phyloP scores from a whole-genome alignment of 2,329 filamentous ascomycete genomes.

The Fusarium agapanthi region DNA sequence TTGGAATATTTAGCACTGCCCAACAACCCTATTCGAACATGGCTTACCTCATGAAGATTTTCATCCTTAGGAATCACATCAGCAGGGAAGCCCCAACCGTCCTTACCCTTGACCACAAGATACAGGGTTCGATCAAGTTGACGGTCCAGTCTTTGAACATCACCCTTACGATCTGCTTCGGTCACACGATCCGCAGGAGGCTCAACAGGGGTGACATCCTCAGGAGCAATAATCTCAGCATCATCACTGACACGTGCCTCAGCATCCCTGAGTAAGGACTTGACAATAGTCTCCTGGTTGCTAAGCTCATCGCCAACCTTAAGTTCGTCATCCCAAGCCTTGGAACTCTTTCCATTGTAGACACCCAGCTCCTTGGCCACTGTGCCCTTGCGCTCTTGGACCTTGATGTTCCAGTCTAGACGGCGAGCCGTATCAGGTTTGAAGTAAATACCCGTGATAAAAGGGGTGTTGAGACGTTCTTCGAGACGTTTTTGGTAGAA shows the following conservation, averaged over 20 bases:
- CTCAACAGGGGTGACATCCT: conserved; percentile 73
- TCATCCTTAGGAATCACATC: conserved; percentile 75
- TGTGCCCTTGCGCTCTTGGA: conserved; percentile 75
- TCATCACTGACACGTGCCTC: conserved; percentile 69
- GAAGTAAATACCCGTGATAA: conserved; percentile 93
- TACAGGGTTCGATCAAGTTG: conserved; percentile 85
- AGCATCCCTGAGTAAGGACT: conserved; percentile 78
- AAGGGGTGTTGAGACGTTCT: conserved; percentile 87
- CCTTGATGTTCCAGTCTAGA: conserved; percentile 90
- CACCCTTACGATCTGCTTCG: conserved; percentile 79
- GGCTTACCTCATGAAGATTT: conserved; percentile 79
- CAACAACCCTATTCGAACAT: not conserved
- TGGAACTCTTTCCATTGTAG: conserved; percentile 75
- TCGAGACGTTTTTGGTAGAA: conserved; percentile 98
- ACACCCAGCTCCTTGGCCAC: conserved; percentile 85
- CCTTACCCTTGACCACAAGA: conserved; percentile 78
- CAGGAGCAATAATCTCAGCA: conserved; percentile 65
- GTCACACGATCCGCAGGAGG: conserved; percentile 75
- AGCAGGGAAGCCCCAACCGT: conserved; percentile 86
- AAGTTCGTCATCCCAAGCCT: conserved; percentile 92
- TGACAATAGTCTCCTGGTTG: conserved; percentile 69
- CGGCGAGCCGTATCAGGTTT: conserved; percentile 86
- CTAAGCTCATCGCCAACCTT: conserved; percentile 76
- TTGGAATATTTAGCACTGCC: not conserved
- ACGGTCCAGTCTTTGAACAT: conserved; percentile 81